Base-by-base conservation (phyloP, 495 filamentous ascomycete species). In the Hyaloscypha finlandica region DNA sequence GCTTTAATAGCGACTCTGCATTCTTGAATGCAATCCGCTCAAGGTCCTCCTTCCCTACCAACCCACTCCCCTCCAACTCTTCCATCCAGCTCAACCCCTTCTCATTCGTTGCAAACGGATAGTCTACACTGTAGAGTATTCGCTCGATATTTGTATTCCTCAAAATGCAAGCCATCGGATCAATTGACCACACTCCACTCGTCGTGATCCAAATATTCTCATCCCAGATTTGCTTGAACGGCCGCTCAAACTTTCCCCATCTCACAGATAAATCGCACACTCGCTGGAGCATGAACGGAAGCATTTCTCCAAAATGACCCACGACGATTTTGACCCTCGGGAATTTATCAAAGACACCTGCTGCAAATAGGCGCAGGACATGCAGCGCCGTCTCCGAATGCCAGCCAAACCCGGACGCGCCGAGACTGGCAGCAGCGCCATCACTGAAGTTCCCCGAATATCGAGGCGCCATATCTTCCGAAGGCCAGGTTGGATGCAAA, bases 191-290 rank as follows among this genome's bases (percentile, higher is more conserved):
- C 57, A 87, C 81, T 0, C 88, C 87, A 19, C 80, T 84, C 3
- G 87, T 89, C 8, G 87, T 90, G 64, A 91, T 82, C 84, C 83
- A 90, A 52, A 91, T 77, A 64, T 91, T 89, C 62, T 81, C 75
- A 32, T 81, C 79, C 73, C 68, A 70, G 8, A 69, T 62, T 39
- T 69, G 55, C 29, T 37, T 62, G 19, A 70, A 33, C 25, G 8
- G 20, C 9, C 64, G 5, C 25, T 63, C 31, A 0, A 37, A 51
- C 37, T 52, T 62, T 22, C n/a, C 52, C 64, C 58, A 62, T 29
- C 85, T 88, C 52, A 86, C 84, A 12, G 86, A 52, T 67, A 87
- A 83, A 29, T 77, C 80, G 58, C 82, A 77, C 58, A 87, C 85
- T n/a, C 88, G 80, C 74, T 85, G 84, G 65, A 90, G 76, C 72